A percentile compares a stretch with the other conserved stretches of the same genome.
Conservation (phyloP, 2,329 filamentous ascomycete genomes). For the Ophiostoma piceae region DNA sequence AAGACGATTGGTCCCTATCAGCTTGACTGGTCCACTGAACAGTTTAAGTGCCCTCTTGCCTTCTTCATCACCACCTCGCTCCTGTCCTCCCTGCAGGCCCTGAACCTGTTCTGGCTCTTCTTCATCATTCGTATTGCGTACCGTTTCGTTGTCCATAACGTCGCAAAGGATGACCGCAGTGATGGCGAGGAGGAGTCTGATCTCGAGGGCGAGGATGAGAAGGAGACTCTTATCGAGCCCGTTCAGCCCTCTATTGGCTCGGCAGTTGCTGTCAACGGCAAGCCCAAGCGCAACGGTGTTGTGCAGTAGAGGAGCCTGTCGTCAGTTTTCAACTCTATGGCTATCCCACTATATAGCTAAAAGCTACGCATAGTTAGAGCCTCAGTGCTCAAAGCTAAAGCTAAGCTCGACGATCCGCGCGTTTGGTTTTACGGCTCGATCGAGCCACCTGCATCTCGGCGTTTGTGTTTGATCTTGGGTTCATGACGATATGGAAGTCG, state of each 20-base stretch:
- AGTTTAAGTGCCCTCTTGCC: slow-evolving; percentile 70
- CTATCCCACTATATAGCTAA: background rate
- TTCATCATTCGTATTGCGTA: slow-evolving; percentile 71
- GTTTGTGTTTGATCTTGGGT: slow-evolving; percentile 20
- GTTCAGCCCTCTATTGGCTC: background rate
- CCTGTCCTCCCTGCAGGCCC: slow-evolving; percentile 61
- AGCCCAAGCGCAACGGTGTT: slow-evolving; percentile 17
- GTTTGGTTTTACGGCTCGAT: background rate
- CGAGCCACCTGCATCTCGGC: slow-evolving; percentile 19
- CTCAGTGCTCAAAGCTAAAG: background rate
- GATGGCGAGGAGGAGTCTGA: slow-evolving; percentile 60
- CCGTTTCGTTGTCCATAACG: slow-evolving; percentile 58
- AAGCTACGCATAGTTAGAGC: background rate
- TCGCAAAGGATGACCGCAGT: slow-evolving; percentile 65
- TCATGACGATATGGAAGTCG: slow-evolving; percentile 16
- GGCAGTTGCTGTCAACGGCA: slow-evolving; percentile 29
- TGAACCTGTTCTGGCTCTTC: slow-evolving; percentile 79
- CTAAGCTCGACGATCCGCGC: background rate
- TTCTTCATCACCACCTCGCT: slow-evolving; percentile 63
- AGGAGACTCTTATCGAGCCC: background rate
- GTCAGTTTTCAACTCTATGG: background rate
- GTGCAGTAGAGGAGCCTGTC: background rate
- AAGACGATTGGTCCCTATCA: slow-evolving; percentile 67
- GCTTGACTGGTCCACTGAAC: slow-evolving; percentile 68
- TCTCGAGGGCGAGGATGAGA: slow-evolving; percentile 54